Evolutionary conservation across 495 filamentous ascomycete species (phyloP).

Genomic region (Neurospora sp.): DNA sequence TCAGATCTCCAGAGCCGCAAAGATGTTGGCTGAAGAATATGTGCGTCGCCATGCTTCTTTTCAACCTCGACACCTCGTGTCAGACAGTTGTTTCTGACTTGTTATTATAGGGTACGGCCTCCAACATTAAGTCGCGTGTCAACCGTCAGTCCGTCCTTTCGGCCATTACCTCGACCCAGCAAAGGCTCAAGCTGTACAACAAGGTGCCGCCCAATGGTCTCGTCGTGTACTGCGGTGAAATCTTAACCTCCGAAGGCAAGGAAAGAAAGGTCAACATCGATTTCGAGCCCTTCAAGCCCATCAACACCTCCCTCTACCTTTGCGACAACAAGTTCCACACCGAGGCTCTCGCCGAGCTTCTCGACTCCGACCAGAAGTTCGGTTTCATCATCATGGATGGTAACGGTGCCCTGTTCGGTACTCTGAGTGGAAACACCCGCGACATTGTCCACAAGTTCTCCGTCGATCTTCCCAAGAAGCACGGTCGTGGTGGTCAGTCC

Average conservation of each 20-base stretch:
- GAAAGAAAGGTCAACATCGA: constrained; percentile 99
- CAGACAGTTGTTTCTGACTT: constrained; percentile 16
- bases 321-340: constrained; percentile 99
- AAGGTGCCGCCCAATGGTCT: constrained; percentile 96
- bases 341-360: constrained; percentile 87
- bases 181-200: constrained; percentile 96
- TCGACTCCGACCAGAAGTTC: constrained; percentile 97
- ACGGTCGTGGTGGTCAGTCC: constrained; percentile 98
- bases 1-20: constrained; percentile 88
- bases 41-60: constrained; percentile 41
- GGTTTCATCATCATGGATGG: constrained; percentile 99
- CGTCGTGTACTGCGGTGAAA: constrained; percentile 99
- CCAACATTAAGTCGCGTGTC: constrained; percentile 98
- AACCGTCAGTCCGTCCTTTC: constrained; percentile 95
- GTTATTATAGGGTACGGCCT: constrained; percentile 72
- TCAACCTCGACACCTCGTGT: background rate
- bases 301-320: constrained; percentile 97
- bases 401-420: constrained; percentile 94
- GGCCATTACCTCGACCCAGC: constrained; percentile 97
- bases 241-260: constrained; percentile 96
- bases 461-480: constrained; percentile 97
- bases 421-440: constrained; percentile 89
- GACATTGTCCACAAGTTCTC: constrained; percentile 96
- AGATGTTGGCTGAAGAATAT: constrained; percentile 99
- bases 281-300: constrained; percentile 98